Base-by-base conservation (phyloP, 2,329 filamentous ascomycete genomes). In the Rutstroemia sp. region DNA sequence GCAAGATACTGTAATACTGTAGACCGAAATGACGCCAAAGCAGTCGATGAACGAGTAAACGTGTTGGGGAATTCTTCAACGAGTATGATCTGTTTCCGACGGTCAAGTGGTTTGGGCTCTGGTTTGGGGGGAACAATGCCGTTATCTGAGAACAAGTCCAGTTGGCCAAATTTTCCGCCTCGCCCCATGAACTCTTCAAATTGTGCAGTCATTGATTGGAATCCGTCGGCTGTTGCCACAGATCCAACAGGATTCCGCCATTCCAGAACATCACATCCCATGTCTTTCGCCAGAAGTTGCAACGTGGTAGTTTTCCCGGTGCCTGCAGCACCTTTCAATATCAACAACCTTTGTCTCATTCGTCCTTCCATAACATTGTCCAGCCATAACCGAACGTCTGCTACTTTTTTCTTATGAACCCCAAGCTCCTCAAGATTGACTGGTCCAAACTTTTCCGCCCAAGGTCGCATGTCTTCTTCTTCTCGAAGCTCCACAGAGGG, bases 371-470 rank as follows among this genome's bases (percentile, higher is more conserved):
- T 80, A 18, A 90, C 88, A 67, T 86, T 82, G 45, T 88, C 82
- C 37, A 99, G 74, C 92, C 94, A 97, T 58, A 74, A 78, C 58
- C 85, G 82, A 47, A 97, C 92, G 72, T 97, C 92, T 2, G 82
- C 74, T 5, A 97, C 88, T 71, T 99, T 99, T 65, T 83, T 94
- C 75, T 95, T 96, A 71, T 99, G 92, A 18, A 99, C 92, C 0
- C 88, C 92, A 47, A 99, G 76, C 72, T 97, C 92, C 16, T 91
- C 85, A 12, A 96, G 71, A 63, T 81, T 87, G 2, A 71, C 66
- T 0, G 92, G 92, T 2, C 82, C 85, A 71, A 90, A 97, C 63
- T 85, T 83, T 64, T 96, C 92, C 16, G 88, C 88, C 92, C 92
- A 97, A 3, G 92, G 91, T 52, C 87, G 80, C 49, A 77, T 72